phyloP scores from a whole-genome alignment of 2,329 filamentous ascomycete genomes.

The Aspergillus pseudoviridinutans region DNA sequence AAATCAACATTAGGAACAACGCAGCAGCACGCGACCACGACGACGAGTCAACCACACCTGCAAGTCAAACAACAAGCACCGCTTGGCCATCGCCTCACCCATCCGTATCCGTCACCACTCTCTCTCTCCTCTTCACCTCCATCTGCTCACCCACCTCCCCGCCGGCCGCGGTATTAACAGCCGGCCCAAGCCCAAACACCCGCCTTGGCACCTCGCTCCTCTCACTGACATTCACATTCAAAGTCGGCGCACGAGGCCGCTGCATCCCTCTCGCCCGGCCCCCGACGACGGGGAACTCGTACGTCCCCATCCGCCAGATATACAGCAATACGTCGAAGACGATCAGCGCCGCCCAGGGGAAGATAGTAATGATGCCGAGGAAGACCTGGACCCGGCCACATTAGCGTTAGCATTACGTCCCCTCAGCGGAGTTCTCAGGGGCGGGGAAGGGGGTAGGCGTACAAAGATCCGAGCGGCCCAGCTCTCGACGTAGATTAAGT shows the following conservation, averaged over 20 bases:
- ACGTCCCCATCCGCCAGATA: constrained; percentile 53
- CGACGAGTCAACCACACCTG: constrained; percentile 2
- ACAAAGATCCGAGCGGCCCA: constrained; percentile 63
- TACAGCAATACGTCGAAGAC: constrained; percentile 63
- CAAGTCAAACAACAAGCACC: no score
- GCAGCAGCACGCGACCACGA: neutral
- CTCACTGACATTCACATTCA: constrained; percentile 50
- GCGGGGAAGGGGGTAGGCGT: constrained; percentile 26
- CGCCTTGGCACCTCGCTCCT: constrained; percentile 37
- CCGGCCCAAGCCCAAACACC: constrained; percentile 25
- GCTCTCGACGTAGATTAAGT: constrained; percentile 55
- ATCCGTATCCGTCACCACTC: neutral
- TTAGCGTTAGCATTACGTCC: neutral
- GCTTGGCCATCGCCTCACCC: no score
- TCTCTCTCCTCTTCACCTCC: constrained; percentile 7
- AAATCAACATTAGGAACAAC: neutral
- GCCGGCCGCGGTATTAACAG: constrained; percentile 11
- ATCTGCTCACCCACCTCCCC: constrained; percentile 3
- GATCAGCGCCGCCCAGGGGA: constrained; percentile 60
- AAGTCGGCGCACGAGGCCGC: constrained; percentile 58
- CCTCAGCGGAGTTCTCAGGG: neutral
- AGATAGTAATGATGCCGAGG: constrained; percentile 57
- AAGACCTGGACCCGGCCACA: constrained; percentile 46
- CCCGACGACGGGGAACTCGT: constrained; percentile 58
- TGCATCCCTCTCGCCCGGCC: constrained; percentile 58